Conservation (phyloP, 2,329 filamentous ascomycete species). For the Colletotrichum endophyticum region DNA sequence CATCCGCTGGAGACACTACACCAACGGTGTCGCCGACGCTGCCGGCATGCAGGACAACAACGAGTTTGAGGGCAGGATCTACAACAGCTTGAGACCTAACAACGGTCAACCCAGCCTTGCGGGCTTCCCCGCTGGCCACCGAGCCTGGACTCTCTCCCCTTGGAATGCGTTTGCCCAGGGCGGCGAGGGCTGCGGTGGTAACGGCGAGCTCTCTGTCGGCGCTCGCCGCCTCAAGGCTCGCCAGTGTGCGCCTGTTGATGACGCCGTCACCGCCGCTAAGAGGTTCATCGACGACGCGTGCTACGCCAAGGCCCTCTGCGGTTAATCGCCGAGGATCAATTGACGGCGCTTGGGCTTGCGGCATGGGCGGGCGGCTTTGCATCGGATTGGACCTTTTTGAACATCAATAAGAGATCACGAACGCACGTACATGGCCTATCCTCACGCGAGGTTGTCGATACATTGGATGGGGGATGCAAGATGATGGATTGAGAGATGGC, state of each 20-base stretch:
- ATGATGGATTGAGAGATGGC: neutral
- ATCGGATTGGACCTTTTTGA: fast-evolving
- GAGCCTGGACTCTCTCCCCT: neutral
- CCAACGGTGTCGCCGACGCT: neutral
- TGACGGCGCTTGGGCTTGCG: neutral
- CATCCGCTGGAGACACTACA: neutral
- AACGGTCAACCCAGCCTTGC: neutral
- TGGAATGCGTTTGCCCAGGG: neutral
- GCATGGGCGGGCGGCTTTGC: fast-evolving
- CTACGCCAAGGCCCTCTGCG: neutral
- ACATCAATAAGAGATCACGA: neutral
- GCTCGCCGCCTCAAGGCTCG: neutral
- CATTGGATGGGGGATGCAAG: neutral
- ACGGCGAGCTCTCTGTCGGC: neutral
- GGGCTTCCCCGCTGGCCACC: neutral
- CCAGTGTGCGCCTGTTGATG: neutral
- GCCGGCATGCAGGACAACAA: neutral
- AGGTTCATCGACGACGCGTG: neutral
- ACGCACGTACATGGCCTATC: neutral
- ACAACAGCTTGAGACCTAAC: neutral
- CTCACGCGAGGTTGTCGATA: neutral
- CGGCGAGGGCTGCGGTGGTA: neutral
- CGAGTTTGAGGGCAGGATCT: neutral
- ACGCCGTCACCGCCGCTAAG: fast-evolving
- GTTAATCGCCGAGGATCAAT: neutral